These are phyloP conservation scores for Recurvomyces mirabilis DNA, from an alignment of 495 filamentous ascomycete species.

Conservation along the genomic window DNA sequence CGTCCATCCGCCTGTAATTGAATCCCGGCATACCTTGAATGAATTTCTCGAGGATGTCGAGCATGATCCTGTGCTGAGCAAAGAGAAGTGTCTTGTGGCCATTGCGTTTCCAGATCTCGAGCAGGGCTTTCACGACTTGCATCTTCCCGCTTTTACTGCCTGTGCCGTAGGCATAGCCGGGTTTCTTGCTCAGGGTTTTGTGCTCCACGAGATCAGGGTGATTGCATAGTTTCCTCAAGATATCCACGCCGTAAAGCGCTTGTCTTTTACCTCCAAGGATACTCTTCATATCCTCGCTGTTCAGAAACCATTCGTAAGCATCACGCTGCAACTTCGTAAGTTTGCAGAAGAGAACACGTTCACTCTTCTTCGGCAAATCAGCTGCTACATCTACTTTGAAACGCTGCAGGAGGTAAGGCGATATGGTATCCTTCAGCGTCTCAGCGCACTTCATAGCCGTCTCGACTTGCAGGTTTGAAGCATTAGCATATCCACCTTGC, in stretches of 20 bases:
- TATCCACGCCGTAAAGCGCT: slow-evolving; percentile 77
- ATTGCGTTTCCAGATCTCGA: slow-evolving; percentile 72
- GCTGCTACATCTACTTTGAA: slow-evolving; percentile 88
- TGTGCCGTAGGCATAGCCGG: slow-evolving; percentile 60
- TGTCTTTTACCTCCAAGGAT: slow-evolving; percentile 66
- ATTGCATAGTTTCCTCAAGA: slow-evolving; percentile 92
- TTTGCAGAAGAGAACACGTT: slow-evolving; percentile 91
- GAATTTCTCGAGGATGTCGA: slow-evolving; percentile 82
- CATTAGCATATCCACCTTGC: slow-evolving; percentile 85
- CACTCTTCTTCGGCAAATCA: slow-evolving; percentile 87
- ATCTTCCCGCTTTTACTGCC: slow-evolving; percentile 78
- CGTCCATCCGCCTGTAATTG: slow-evolving; percentile 85
- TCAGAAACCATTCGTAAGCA: slow-evolving; percentile 69
- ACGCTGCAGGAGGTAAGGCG: slow-evolving; percentile 83
- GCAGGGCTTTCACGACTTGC: slow-evolving; percentile 74
- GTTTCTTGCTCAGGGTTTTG: slow-evolving; percentile 43
- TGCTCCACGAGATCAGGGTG: slow-evolving; percentile 81
- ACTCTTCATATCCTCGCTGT: slow-evolving; percentile 65
- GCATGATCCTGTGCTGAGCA: slow-evolving; percentile 80
- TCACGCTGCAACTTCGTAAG: slow-evolving; percentile 64
- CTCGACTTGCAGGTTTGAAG: slow-evolving; percentile 81
- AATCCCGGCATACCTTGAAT: slow-evolving; percentile 51
- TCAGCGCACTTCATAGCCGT: slow-evolving; percentile 84
- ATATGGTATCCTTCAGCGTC: slow-evolving; percentile 80
- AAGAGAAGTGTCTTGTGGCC: slow-evolving; percentile 90